Percentiles rank a stretch among this genome's conserved stretches.
Evolutionary conservation across 495 filamentous ascomycete species (phyloP).

Genomic region (Penicillium goetzii): DNA sequence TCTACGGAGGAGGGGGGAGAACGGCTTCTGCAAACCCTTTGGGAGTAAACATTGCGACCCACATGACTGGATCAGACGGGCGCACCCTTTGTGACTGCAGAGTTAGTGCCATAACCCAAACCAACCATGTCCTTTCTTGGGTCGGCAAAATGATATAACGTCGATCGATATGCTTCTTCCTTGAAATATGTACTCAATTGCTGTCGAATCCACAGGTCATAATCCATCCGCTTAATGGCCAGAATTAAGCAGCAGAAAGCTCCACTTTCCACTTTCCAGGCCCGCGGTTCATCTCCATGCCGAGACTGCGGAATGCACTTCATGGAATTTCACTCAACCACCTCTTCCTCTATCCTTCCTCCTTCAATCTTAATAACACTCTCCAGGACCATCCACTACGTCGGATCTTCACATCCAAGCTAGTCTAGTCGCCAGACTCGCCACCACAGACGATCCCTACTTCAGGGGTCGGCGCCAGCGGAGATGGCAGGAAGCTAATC

Average conservation of each 20-base stretch:
- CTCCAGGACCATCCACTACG: neutral
- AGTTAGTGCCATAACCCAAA: too few species aligned
- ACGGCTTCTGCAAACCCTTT: neutral
- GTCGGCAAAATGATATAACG: too few species aligned
- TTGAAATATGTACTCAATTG: neutral
- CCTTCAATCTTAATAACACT: neutral
- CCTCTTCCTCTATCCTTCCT: neutral
- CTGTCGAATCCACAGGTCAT: neutral
- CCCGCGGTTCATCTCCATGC: neutral
- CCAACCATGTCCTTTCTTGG: too few species aligned
- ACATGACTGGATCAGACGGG: too few species aligned
- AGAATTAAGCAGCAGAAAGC: slow-evolving; percentile 1
- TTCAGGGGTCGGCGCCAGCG: neutral
- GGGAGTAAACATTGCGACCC: neutral
- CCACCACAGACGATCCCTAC: slow-evolving; percentile 4
- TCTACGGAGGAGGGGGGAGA: too few species aligned
- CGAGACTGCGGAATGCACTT: neutral
- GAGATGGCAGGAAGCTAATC: slow-evolving; percentile 22
- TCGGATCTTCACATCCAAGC: neutral
- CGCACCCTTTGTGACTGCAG: too few species aligned
- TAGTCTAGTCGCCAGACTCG: neutral
- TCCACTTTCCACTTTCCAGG: neutral
- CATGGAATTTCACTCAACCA: neutral
- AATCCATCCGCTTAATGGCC: neutral
- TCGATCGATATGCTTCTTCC: too few species aligned